Evolutionary conservation across 73 alveolate genomes (phyloP).

Genomic region (Symbiodinium pilosum): DNA sequence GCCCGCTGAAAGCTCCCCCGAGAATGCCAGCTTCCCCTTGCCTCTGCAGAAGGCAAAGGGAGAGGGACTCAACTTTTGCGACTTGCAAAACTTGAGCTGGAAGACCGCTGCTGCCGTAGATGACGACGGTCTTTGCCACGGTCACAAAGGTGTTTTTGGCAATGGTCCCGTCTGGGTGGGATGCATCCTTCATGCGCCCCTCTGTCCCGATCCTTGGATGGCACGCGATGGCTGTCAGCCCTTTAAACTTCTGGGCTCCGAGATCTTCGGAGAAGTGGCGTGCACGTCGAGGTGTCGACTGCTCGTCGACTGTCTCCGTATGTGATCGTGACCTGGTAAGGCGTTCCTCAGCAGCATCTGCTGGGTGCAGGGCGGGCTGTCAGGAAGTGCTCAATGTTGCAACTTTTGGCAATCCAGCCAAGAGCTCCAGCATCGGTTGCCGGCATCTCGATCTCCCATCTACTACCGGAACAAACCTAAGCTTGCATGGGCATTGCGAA

Average conservation of each 20-base stretch:
- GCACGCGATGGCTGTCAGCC: neutral
- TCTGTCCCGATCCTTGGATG: neutral
- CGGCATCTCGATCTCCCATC: conserved; percentile 17
- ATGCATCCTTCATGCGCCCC: conserved; percentile 5
- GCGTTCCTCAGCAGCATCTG: conserved; percentile 14
- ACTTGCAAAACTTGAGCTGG: neutral
- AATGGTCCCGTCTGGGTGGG: conserved; percentile 2
- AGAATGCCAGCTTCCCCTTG: neutral
- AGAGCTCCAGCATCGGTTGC: conserved; percentile 17
- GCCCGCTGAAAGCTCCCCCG: conserved; percentile 24
- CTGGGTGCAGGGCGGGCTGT: neutral
- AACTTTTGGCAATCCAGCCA: neutral
- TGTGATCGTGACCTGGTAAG: neutral
- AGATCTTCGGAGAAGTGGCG: neutral
- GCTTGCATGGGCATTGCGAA: neutral
- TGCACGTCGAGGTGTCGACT: conserved; percentile 4
- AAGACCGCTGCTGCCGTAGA: conserved; percentile 1
- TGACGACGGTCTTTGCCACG: neutral
- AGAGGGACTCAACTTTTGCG: neutral
- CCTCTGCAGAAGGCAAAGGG: neutral
- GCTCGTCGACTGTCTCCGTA: conserved; percentile 22
- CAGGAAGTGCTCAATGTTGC: neutral
- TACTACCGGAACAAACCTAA: neutral
- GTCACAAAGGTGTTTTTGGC: neutral
- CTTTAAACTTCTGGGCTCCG: neutral